These are phyloP conservation scores for Xylaria arbuscula DNA, from an alignment of 2,329 filamentous ascomycete genomes.

Conservation along the genomic window DNA sequence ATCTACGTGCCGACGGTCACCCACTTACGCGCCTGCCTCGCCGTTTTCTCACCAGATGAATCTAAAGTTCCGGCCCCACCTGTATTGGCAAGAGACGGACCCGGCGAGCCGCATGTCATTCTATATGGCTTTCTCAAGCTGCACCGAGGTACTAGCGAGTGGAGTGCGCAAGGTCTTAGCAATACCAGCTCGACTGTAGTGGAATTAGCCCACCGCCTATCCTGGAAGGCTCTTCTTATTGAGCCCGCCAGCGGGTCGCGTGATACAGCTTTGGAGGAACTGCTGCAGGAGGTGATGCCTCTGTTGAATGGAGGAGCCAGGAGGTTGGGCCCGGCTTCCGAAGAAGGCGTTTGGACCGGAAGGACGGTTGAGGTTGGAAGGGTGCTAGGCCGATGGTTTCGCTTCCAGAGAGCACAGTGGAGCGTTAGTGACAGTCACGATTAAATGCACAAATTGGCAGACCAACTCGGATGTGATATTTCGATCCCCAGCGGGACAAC, in stretches of 20 bases:
- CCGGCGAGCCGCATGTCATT: conserved; percentile 60
- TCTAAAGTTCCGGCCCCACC: conserved; percentile 54
- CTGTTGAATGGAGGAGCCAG: conserved; percentile 68
- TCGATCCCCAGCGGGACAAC: background rate
- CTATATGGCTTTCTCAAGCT: conserved; percentile 73
- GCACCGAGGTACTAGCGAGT: conserved; percentile 76
- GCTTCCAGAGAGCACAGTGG: conserved; percentile 57
- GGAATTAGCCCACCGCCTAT: conserved; percentile 65
- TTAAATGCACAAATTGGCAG: conserved; percentile 1
- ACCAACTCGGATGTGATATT: background rate
- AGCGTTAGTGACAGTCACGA: conserved; percentile 40
- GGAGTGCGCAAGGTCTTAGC: conserved; percentile 78
- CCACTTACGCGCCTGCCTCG: conserved; percentile 80
- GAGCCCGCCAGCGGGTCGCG: conserved; percentile 54
- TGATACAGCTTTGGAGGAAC: conserved; percentile 45
- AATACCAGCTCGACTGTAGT: conserved; percentile 71
- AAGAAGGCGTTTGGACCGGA: conserved; percentile 67
- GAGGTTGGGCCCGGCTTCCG: conserved; percentile 54
- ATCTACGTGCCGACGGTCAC: conserved; percentile 80
- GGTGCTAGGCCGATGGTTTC: conserved; percentile 75
- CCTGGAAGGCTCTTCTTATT: conserved; percentile 58
- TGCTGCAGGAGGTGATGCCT: conserved; percentile 67
- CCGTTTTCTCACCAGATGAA: conserved; percentile 60
- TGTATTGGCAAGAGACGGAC: conserved; percentile 2
- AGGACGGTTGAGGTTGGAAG: conserved; percentile 67